phyloP scores from a whole-genome alignment of 2,329 filamentous ascomycete species.

The Pyrenochaeta sp. region DNA sequence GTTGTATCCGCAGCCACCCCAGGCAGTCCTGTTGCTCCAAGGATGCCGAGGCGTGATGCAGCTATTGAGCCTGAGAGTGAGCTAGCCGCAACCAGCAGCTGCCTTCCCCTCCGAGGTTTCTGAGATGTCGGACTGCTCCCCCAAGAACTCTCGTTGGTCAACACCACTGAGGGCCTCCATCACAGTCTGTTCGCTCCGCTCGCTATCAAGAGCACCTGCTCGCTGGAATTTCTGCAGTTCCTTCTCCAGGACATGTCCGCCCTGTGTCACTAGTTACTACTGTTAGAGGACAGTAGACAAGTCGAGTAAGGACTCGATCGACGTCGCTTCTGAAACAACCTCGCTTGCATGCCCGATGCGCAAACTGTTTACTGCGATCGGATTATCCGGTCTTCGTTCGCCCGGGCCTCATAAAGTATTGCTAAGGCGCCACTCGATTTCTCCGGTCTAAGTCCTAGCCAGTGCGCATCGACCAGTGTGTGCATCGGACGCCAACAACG shows the following conservation, averaged over 20 bases:
- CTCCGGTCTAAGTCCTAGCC: slow-evolving; percentile 16
- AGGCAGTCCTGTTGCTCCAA: slow-evolving; percentile 10
- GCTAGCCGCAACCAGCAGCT: slow-evolving; percentile 10
- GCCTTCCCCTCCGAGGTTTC: slow-evolving; percentile 5
- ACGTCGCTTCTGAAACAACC: background rate
- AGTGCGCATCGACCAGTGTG: slow-evolving; percentile 17
- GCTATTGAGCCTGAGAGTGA: slow-evolving; percentile 14
- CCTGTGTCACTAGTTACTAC: background rate
- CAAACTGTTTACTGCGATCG: slow-evolving; percentile 16
- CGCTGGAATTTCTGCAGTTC: background rate
- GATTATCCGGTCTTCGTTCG: slow-evolving; percentile 11
- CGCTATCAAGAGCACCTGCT: background rate
- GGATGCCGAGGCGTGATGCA: slow-evolving; percentile 10
- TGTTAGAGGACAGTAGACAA: background rate
- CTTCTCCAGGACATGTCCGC: background rate
- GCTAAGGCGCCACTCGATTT: slow-evolving; percentile 13
- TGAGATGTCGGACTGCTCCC: background rate
- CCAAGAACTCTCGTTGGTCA: background rate
- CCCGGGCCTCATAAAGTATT: slow-evolving; percentile 1
- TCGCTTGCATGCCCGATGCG: slow-evolving; percentile 8
- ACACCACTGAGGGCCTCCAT: background rate
- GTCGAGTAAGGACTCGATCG: background rate
- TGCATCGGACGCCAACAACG: slow-evolving; percentile 22
- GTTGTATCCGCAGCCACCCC: slow-evolving; percentile 1
- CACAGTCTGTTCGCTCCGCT: background rate